A percentile compares a stretch with the other conserved stretches of the same genome.
Conservation (phyloP, 495 filamentous ascomycete genomes). For the Tetracladium marchalianum region DNA sequence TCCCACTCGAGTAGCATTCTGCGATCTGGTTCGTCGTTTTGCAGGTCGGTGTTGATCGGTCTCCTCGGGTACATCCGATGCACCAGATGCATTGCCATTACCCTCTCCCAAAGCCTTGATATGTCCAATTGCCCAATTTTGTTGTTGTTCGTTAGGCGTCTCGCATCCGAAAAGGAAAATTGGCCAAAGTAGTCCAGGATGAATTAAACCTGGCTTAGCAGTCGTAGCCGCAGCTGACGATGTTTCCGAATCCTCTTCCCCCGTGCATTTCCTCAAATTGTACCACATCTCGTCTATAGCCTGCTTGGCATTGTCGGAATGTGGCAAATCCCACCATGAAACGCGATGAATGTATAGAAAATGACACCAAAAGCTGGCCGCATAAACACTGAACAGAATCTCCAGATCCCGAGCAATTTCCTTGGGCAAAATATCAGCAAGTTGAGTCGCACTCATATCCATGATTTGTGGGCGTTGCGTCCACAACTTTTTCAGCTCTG, state of each 20-base stretch:
- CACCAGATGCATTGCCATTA: conserved; percentile 1
- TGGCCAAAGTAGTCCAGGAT: conserved; percentile 7
- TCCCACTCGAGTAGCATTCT: conserved; percentile 4
- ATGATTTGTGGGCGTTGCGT: conserved; percentile 5
- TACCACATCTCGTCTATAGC: conserved; percentile 2
- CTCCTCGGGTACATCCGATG: neutral
- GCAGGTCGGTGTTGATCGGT: no score
- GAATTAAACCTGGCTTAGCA: neutral
- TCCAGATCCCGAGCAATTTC: conserved; percentile 6
- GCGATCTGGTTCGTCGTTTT: neutral
- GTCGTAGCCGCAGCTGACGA: neutral
- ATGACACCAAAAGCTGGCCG: conserved; percentile 7
- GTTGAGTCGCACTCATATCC: neutral
- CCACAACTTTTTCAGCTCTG: conserved; percentile 4
- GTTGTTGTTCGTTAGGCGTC: neutral
- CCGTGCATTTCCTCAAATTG: conserved; percentile 1
- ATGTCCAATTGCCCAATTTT: conserved; percentile 5
- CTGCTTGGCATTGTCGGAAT: neutral
- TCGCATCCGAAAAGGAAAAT: conserved; percentile 3
- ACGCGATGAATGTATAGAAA: conserved; percentile 12
- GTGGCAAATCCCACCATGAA: conserved; percentile 5
- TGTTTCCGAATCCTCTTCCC: neutral
- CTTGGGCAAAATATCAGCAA: conserved; percentile 1
- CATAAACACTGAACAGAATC: conserved; percentile 6
- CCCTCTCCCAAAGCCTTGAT: conserved; percentile 3